Percentiles rank a stretch among this genome's conserved stretches.
These are phyloP conservation scores for Mortierella polycephala DNA, from an alignment of 371 early-diverging fungal genomes.

Conservation along the genomic window DNA sequence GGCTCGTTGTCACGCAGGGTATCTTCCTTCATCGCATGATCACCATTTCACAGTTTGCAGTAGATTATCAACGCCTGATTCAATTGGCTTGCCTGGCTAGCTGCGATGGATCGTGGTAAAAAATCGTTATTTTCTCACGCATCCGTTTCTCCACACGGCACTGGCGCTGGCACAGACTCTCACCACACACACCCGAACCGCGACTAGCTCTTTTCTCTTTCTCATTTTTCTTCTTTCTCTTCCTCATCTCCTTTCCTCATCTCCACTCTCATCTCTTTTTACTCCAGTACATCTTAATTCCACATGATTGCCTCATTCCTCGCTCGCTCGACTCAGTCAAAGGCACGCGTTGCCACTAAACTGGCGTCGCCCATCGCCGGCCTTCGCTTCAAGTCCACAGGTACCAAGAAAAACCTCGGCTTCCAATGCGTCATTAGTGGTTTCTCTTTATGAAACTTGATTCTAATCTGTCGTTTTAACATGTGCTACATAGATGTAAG, in stretches of 20 bases:
- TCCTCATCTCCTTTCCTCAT: constrained; percentile 33
- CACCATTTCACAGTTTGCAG: too few relatives aligned
- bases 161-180: too few relatives aligned
- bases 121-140: constrained; percentile 4
- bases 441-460: too few relatives aligned
- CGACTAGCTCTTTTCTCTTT: constrained; percentile 28
- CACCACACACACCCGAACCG: constrained; percentile 18
- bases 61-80: too few relatives aligned
- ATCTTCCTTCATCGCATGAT: too few relatives aligned
- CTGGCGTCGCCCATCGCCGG: constrained; percentile 56
- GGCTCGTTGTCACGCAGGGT: too few relatives aligned
- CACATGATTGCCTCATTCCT: constrained; percentile 40
- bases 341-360: constrained; percentile 29
- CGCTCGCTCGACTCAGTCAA: constrained; percentile 58
- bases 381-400: constrained; percentile 54
- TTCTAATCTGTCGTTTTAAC: too few relatives aligned
- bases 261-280: constrained; percentile 20
- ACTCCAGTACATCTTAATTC: not conserved
- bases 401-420: constrained; percentile 6
- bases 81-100: too few relatives aligned
- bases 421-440: too few relatives aligned
- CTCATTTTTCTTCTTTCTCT: constrained; percentile 27
- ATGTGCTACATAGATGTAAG: too few relatives aligned
- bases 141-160: not conserved
- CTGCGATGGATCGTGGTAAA: too few relatives aligned